Evolutionary conservation across 2,329 filamentous ascomycete species (phyloP).

Genomic region (Botrytis fragariae): DNA sequence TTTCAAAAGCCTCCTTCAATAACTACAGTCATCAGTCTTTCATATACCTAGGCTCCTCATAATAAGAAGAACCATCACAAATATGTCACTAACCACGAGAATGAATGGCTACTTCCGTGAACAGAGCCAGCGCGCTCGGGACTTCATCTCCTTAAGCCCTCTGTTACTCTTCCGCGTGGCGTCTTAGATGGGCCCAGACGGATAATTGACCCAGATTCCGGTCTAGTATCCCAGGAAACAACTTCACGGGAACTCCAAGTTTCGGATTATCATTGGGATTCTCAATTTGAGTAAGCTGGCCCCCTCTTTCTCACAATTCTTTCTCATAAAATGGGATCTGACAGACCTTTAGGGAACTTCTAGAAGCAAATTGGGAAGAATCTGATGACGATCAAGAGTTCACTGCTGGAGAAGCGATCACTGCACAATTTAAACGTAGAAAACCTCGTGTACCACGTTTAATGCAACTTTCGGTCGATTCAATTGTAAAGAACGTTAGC

Average conservation of each 20-base stretch:
- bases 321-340: not conserved
- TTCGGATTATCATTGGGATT: not conserved
- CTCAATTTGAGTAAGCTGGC: not conserved
- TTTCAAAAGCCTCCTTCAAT: not conserved
- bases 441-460: not conserved
- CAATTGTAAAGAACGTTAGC: not conserved
- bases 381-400: not conserved
- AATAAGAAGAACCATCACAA: not conserved
- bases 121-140: not conserved
- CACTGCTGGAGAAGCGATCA: not conserved
- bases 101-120: slow-evolving; percentile 1
- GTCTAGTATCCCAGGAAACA: not conserved
- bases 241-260: not conserved
- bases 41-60: not conserved
- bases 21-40: not conserved
- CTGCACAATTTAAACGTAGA: not conserved
- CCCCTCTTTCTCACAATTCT: too few relatives aligned
- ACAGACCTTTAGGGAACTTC: not conserved
- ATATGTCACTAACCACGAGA: not conserved
- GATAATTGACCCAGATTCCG: not conserved
- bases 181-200: not conserved
- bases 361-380: not conserved
- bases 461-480: not conserved
- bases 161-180: not conserved
- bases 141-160: not conserved